phyloP scores from a whole-genome alignment of 768 basidiomycete genomes.

The Pulveroboletus sp. region DNA sequence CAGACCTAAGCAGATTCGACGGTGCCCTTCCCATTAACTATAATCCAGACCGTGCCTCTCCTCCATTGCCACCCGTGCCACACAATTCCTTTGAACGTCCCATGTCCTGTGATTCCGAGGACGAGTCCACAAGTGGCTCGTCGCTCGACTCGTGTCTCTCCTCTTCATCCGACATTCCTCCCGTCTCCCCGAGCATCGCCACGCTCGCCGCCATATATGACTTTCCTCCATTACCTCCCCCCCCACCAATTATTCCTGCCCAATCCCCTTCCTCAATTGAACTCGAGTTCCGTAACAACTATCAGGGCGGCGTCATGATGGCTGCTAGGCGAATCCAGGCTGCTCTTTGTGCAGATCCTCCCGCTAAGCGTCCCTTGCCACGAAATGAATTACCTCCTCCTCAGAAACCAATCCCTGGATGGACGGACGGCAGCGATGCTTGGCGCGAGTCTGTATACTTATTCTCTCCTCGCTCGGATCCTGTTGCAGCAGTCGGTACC shows the following conservation, averaged over 20 bases:
- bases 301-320: conserved; percentile 68
- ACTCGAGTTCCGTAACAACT: conserved; percentile 38
- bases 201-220: conserved; percentile 40
- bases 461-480: conserved; percentile 41
- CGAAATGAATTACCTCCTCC: conserved; percentile 35
- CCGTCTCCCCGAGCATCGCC: conserved; percentile 32
- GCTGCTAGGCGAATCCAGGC: conserved; percentile 54
- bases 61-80: conserved; percentile 40
- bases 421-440: conserved; percentile 64
- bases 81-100: conserved; percentile 35
- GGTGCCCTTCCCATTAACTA: conserved; percentile 45
- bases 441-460: conserved; percentile 69
- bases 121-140: conserved; percentile 40
- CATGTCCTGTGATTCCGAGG: conserved; percentile 33
- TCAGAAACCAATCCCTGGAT: conserved; percentile 53
- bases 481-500: conserved; percentile 29
- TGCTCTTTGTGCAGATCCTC: conserved; percentile 40
- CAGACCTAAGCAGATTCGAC: conserved; percentile 48
- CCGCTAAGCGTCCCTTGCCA: conserved; percentile 34
- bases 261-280: conserved; percentile 22
- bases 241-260: conserved; percentile 39
- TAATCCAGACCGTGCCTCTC: conserved; percentile 44
- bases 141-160: conserved; percentile 35
- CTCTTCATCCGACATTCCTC: conserved; percentile 20
- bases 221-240: conserved; percentile 55